Evolutionary conservation across 2,329 filamentous ascomycete species (phyloP), one percentile per base, ranked within the genome.

Genomic region (Ophiobolus disseminans): DNA sequence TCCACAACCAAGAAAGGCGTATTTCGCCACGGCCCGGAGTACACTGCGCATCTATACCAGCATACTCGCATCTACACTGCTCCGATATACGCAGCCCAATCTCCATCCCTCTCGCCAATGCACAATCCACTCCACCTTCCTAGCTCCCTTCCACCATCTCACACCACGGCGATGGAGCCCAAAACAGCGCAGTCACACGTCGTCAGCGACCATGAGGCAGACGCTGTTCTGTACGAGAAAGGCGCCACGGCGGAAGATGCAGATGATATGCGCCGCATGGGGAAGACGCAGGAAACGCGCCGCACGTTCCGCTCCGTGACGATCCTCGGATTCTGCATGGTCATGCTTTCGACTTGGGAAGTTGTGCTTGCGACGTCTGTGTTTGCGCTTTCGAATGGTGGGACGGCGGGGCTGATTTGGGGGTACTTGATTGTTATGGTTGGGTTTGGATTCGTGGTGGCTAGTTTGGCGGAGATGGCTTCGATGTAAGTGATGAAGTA

Each of bases 401-500:
- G 68, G 2, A 62, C 66, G 5, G 64, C 66, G 9, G 68, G 66
- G 3, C 22, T 68, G 21, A 69, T 70, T 4, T 70, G 65, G 58
- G 57, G 55, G 3, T 68, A 63, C 23, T 39, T 66, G 2, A 60
- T 68, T 13, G 50, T 53, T 8, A 60, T 60, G 50, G 36, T 65
- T 2, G 60, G 63, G 3, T 62, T 67, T 19, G 53, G 55, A 4
- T 65, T 58, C 21, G 65, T 68, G 1, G 52, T 46, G 2, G 49
- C 56, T 1, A 63, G 60, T 1, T 44, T 68, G 22, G 65, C 66
- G 14, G 68, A 70, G 23, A 71, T 73, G 68, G 69, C 61, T 1
- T 73, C 69, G 0, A 73, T 73, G 70, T 61, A 40, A 40, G 62
- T 50, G 3, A n/a, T n/a, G n/a, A n/a, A n/a, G n/a, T n/a, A n/a